A percentile compares a stretch with the other conserved stretches of the same genome.
These are phyloP conservation scores for Steccherinum ochraceum DNA, from an alignment of 768 basidiomycete genomes.

Conservation along the genomic window DNA sequence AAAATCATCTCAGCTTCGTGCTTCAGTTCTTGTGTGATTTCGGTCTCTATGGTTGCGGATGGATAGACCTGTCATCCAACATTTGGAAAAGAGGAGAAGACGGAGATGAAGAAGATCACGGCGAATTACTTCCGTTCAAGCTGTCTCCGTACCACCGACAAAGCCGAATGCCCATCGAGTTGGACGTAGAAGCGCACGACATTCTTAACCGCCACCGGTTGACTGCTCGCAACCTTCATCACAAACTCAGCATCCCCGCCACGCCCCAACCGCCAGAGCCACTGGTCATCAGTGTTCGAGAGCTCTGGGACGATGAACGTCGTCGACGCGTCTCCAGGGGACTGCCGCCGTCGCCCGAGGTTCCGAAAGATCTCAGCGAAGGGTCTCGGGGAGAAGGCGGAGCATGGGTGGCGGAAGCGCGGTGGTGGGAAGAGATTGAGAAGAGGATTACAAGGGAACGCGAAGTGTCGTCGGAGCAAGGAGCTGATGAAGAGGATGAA, in stretches of 20 bases:
- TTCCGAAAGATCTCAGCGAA: constrained; percentile 67
- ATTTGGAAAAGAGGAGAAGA: constrained; percentile 51
- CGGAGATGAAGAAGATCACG: constrained; percentile 30
- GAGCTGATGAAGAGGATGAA: constrained; percentile 19
- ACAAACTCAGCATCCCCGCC: constrained; percentile 56
- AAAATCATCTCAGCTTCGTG: constrained; percentile 83
- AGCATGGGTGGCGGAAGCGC: constrained; percentile 66
- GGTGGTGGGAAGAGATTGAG: constrained; percentile 71
- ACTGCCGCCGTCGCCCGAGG: constrained; percentile 62
- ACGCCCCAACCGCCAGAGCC: constrained; percentile 53
- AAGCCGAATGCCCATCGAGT: constrained; percentile 69
- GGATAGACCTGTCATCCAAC: constrained; percentile 61
- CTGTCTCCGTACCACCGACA: constrained; percentile 58
- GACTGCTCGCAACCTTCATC: constrained; percentile 57
- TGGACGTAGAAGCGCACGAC: constrained; percentile 75
- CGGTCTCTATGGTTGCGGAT: constrained; percentile 91
- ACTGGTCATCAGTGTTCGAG: constrained; percentile 81
- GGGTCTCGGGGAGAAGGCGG: constrained; percentile 49
- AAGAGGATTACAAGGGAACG: constrained; percentile 50
- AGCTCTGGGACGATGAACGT: constrained; percentile 97
- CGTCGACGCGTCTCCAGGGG: constrained; percentile 61
- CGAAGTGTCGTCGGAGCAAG: constrained; percentile 14
- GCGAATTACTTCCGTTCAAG: constrained; percentile 34
- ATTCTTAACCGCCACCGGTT: constrained; percentile 80
- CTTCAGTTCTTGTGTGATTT: constrained; percentile 95